These are phyloP conservation scores for Globisporangium mamillatum DNA, from an alignment of 352 stramenopile genomes.

Conservation along the genomic window DNA sequence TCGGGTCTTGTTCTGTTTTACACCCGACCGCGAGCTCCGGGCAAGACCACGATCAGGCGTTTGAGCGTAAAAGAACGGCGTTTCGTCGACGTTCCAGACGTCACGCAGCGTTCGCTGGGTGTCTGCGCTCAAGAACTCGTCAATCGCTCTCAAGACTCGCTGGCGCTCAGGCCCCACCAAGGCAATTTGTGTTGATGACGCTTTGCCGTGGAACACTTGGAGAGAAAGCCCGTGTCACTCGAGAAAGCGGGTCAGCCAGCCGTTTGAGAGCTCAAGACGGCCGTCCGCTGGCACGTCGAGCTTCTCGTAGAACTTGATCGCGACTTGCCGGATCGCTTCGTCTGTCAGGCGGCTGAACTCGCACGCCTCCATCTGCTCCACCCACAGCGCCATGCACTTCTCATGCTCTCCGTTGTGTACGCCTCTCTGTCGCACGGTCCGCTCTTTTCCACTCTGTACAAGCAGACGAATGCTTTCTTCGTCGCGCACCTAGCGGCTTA, in stretches of 20 bases:
- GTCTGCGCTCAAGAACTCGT: neutral
- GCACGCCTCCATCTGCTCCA: neutral
- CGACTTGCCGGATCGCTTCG: neutral
- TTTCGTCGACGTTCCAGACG: neutral
- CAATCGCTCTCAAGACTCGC: neutral
- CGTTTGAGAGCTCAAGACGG: neutral
- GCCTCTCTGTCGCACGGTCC: neutral
- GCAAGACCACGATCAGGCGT: neutral
- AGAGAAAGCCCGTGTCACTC: neutral
- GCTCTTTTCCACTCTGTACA: neutral
- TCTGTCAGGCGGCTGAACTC: neutral
- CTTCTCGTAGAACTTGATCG: neutral
- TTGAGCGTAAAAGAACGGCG: neutral
- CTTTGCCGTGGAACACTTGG: neutral
- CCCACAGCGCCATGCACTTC: neutral
- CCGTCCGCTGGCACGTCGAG: neutral
- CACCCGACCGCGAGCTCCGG: neutral
- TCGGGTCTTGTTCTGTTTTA: neutral
- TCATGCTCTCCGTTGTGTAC: neutral
- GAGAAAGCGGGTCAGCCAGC: neutral
- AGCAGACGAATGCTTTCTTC: neutral
- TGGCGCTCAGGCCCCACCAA: neutral
- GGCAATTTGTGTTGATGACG: neutral
- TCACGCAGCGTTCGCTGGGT: neutral
- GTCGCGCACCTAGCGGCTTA: neutral